A percentile compares a stretch with the other conserved stretches of the same genome.
phyloP scores from a whole-genome alignment of 345 rosid species.

The Tarenaya hassleriana region DNA sequence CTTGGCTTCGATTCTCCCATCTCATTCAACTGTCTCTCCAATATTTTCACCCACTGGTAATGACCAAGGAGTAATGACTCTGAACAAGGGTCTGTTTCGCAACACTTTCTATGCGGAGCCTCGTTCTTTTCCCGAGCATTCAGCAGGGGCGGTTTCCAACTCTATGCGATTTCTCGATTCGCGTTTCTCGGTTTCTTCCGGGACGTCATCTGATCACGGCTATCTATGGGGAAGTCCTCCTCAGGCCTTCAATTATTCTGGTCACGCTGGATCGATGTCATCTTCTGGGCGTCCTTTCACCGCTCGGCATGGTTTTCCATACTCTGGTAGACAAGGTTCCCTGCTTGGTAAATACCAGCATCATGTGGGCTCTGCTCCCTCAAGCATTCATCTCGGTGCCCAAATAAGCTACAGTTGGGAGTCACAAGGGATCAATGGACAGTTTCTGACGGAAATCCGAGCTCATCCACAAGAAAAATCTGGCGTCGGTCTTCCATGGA shows the following conservation, averaged over 20 bases:
- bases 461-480: slow-evolving; percentile 33
- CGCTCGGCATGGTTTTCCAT: slow-evolving; percentile 47
- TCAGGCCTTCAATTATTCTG: slow-evolving; percentile 43
- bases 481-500: slow-evolving; percentile 39
- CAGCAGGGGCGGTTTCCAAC: slow-evolving; percentile 35
- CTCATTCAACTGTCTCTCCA: slow-evolving; percentile 47
- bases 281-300: slow-evolving; percentile 46
- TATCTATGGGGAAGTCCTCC: slow-evolving; percentile 90
- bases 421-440: slow-evolving; percentile 44
- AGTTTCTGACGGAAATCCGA: slow-evolving; percentile 43
- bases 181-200: slow-evolving; percentile 46
- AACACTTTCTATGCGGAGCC: slow-evolving; percentile 47
- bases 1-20: slow-evolving; percentile 78
- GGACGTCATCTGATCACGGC: slow-evolving; percentile 76
- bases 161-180: slow-evolving; percentile 44
- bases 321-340: slow-evolving; percentile 42
- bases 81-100: slow-evolving; percentile 36
- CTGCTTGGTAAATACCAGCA: slow-evolving; percentile 52
- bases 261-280: slow-evolving; percentile 52
- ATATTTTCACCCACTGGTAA: slow-evolving; percentile 68
- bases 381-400: slow-evolving; percentile 55
- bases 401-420: slow-evolving; percentile 46
- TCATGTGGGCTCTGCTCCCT: slow-evolving; percentile 94
- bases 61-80: slow-evolving; percentile 56
- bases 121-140: slow-evolving; percentile 49